A percentile compares a stretch with the other conserved stretches of the same genome.
Evolutionary conservation across 2,329 filamentous ascomycete species (phyloP).

Genomic region (Pseudogymnoascus pannorum): DNA sequence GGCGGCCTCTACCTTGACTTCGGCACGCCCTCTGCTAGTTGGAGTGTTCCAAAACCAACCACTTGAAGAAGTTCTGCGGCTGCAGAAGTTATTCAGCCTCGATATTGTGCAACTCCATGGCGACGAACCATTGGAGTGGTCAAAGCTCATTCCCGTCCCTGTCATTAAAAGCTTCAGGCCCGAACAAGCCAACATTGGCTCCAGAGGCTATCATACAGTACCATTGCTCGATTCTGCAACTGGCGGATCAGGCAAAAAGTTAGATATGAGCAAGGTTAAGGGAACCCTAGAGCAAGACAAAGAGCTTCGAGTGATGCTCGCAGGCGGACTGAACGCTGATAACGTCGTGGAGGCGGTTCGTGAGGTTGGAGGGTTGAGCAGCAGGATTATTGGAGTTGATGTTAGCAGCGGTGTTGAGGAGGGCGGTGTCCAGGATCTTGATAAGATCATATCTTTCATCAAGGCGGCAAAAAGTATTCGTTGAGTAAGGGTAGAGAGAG

Average conservation of each 20-base stretch:
- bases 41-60: conserved; percentile 94
- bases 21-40: conserved; percentile 66
- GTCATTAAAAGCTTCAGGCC: conserved; percentile 83
- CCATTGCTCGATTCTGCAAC: conserved; percentile 81
- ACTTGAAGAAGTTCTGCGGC: conserved; percentile 69
- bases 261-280: conserved; percentile 66
- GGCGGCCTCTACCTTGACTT: conserved; percentile 40
- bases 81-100: conserved; percentile 67
- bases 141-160: conserved; percentile 78
- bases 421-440: conserved; percentile 69
- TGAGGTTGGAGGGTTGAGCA: conserved; percentile 51
- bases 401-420: conserved; percentile 91
- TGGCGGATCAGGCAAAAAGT: conserved; percentile 70
- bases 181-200: conserved; percentile 51
- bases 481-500: background rate
- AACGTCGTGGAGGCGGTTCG: conserved; percentile 66
- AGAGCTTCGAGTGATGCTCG: conserved; percentile 70
- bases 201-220: conserved; percentile 73
- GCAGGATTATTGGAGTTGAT: conserved; percentile 74
- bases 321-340: conserved; percentile 73
- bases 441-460: conserved; percentile 76
- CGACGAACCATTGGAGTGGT: conserved; percentile 87
- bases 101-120: conserved; percentile 93
- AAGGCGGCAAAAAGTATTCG: conserved; percentile 54
- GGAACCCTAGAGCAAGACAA: conserved; percentile 57